Conservation (phyloP, 2,329 filamentous ascomycete genomes). For the Chrysoporthe puriensis region DNA sequence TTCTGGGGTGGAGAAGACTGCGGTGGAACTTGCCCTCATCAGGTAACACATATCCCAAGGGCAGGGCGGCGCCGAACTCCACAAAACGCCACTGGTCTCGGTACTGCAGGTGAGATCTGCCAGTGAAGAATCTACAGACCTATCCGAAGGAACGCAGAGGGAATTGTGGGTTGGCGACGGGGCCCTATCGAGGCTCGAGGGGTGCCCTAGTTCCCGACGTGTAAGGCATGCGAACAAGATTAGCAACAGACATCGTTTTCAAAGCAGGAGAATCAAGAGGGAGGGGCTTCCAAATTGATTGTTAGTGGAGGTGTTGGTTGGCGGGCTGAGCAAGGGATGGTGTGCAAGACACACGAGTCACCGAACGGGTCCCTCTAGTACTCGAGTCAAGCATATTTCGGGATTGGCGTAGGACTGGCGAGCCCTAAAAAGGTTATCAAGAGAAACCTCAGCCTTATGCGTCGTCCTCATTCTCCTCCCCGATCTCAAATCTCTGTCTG, state of each 20-base stretch:
- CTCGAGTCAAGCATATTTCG: conserved; percentile 19
- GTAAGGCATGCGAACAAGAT: conserved; percentile 47
- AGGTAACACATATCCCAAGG: conserved; percentile 26
- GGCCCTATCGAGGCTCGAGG: conserved; percentile 9
- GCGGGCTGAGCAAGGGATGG: conserved; percentile 29
- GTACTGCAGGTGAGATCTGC: conserved; percentile 14
- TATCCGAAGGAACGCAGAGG: conserved; percentile 28
- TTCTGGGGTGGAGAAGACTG: background rate
- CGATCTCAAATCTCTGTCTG: conserved; percentile 87
- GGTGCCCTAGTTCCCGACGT: conserved; percentile 12
- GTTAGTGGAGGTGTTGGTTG: conserved; percentile 26
- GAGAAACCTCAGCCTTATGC: conserved; percentile 34
- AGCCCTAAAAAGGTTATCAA: conserved; percentile 17
- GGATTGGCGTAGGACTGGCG: conserved; percentile 14
- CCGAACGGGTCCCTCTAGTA: conserved; percentile 17
- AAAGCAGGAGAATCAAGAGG: conserved; percentile 20
- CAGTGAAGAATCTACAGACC: conserved; percentile 21
- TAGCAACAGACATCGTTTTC: conserved; percentile 41
- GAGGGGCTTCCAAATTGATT: conserved; percentile 16
- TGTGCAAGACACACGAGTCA: conserved; percentile 27
- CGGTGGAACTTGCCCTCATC: conserved; percentile 9
- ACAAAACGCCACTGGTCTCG: conserved; percentile 21
- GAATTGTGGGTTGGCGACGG: conserved; percentile 17
- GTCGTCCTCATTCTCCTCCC: conserved; percentile 66
- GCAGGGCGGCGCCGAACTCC: conserved; percentile 8